phyloP scores from a whole-genome alignment of 768 basidiomycete genomes.

The Xerocomellus chrysenteron region DNA sequence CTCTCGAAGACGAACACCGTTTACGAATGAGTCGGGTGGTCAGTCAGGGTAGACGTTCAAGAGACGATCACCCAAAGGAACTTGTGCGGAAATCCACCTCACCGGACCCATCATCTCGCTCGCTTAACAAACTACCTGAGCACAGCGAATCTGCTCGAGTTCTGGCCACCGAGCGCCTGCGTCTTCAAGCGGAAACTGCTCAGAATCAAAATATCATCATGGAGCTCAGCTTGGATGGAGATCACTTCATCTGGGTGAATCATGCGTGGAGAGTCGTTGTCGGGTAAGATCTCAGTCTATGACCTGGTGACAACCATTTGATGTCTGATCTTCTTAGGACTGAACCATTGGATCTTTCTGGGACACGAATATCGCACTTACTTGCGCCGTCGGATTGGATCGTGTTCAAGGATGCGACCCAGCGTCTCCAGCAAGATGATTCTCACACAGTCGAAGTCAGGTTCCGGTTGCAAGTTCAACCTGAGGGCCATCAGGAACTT shows the following conservation, averaged over 20 bases:
- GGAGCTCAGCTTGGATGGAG: conserved; percentile 91
- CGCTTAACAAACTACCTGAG: conserved; percentile 50
- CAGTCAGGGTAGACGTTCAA: conserved; percentile 51
- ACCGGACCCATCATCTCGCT: conserved; percentile 36
- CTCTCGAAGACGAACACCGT: conserved; percentile 35
- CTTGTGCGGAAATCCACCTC: conserved; percentile 38
- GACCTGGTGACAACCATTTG: not conserved
- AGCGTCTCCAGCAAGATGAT: conserved; percentile 84
- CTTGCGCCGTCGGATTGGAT: conserved; percentile 77
- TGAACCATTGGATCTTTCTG: conserved; percentile 76
- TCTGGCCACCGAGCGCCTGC: conserved; percentile 85
- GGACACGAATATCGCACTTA: conserved; percentile 77
- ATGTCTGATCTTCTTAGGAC: conserved; percentile 48
- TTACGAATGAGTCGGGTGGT: conserved; percentile 49
- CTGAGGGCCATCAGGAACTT: conserved; percentile 55
- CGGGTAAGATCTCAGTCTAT: conserved; percentile 53
- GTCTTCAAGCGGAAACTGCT: conserved; percentile 89
- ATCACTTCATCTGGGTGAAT: conserved; percentile 94
- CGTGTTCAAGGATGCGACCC: conserved; percentile 85
- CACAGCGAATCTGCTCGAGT: conserved; percentile 75
- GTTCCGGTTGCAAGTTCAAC: conserved; percentile 81
- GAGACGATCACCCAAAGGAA: conserved; percentile 59
- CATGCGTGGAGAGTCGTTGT: conserved; percentile 93
- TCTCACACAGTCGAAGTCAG: conserved; percentile 91
- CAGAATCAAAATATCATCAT: conserved; percentile 96